Evolutionary conservation across 225 moss, liverwort and hornwort species (phyloP).

Genomic region (Neckera pumila): DNA sequence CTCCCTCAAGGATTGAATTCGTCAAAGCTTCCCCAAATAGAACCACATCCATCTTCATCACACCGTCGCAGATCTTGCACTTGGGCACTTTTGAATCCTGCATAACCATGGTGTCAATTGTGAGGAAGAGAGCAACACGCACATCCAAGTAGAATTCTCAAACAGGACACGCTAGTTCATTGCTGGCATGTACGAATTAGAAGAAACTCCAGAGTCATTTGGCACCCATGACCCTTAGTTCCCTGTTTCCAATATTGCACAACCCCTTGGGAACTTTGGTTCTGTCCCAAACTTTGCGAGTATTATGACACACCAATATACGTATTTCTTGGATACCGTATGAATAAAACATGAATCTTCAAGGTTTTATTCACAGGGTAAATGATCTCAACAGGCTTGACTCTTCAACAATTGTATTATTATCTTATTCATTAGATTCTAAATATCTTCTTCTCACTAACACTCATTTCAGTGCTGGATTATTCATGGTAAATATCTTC

Average conservation of each 20-base stretch:
- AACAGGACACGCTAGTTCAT: neutral
- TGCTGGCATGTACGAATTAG: neutral
- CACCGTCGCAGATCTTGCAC: slow-evolving; percentile 22
- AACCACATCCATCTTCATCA: slow-evolving; percentile 38
- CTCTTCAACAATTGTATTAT: neutral
- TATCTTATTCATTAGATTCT: neutral
- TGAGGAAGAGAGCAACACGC: neutral
- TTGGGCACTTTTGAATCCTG: slow-evolving; percentile 25
- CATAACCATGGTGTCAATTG: neutral
- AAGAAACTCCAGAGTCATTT: neutral
- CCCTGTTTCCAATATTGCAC: neutral
- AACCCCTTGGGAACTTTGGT: neutral
- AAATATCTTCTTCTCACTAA: neutral
- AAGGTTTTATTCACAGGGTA: neutral
- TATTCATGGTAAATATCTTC: neutral
- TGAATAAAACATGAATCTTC: neutral
- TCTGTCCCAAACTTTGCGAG: neutral
- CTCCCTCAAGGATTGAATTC: slow-evolving; percentile 16
- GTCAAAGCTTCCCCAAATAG: slow-evolving; percentile 26
- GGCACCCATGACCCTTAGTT: neutral
- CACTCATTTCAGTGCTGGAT: neutral
- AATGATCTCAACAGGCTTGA: neutral
- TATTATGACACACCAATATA: neutral
- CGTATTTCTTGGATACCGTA: neutral
- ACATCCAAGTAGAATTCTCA: neutral